Conservation (phyloP, 73 alveolate species). For the Paramecium sexaurelia region DNA sequence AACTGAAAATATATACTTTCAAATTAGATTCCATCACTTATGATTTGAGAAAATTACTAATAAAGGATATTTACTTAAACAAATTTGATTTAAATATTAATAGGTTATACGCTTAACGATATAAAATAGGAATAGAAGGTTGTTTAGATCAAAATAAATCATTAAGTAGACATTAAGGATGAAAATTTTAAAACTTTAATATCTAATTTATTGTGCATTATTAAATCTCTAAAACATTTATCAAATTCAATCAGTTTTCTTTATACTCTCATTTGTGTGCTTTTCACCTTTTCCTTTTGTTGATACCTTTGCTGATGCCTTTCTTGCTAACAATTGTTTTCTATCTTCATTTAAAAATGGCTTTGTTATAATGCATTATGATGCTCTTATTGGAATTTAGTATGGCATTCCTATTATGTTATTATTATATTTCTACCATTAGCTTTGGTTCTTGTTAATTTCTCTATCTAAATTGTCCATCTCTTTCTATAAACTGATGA, state of each 20-base stretch:
- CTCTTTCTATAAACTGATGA: slow-evolving; percentile 92
- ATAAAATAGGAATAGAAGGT: background rate
- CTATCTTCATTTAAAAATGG: slow-evolving; percentile 53
- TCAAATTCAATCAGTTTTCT: slow-evolving; percentile 1
- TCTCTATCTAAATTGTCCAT: slow-evolving; percentile 92
- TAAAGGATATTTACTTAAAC: slow-evolving; percentile 2
- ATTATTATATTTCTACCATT: background rate
- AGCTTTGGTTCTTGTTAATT: slow-evolving; percentile 85
- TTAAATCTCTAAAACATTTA: background rate
- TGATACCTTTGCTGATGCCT: slow-evolving; percentile 54
- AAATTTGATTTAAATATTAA: slow-evolving; percentile 30
- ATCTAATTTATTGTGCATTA: background rate
- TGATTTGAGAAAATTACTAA: background rate
- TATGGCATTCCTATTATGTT: slow-evolving; percentile 62
- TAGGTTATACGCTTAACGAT: background rate
- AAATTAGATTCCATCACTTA: slow-evolving; percentile 8
- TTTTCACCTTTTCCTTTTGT: slow-evolving; percentile 65
- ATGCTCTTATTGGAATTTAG: slow-evolving; percentile 61
- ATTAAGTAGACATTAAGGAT: background rate
- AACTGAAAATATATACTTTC: slow-evolving; percentile 34
- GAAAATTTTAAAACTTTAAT: background rate
- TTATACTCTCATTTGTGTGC: slow-evolving; percentile 52
- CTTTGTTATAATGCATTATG: slow-evolving; percentile 55
- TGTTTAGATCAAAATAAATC: background rate
- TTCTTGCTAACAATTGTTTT: slow-evolving; percentile 50